A percentile compares a stretch with the other conserved stretches of the same genome.
These are phyloP conservation scores for Trichoderma asperellum DNA, from an alignment of 2,329 filamentous ascomycete genomes.

Conservation along the genomic window DNA sequence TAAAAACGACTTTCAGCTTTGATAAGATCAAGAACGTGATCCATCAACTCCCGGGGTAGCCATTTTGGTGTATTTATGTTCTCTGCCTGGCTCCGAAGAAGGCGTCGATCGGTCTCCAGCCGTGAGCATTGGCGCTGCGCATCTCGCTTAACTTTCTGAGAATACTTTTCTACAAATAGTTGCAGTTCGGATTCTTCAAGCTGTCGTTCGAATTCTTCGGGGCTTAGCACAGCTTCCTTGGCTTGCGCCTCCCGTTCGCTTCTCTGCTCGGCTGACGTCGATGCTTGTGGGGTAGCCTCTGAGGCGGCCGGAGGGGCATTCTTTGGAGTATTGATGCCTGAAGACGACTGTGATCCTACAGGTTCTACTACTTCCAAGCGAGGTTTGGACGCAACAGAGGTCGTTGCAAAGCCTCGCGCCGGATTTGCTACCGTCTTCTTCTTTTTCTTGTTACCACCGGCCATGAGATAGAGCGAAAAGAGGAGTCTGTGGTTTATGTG, in stretches of 20 bases:
- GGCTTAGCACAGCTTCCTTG: slow-evolving; percentile 61
- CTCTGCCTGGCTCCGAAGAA: slow-evolving; percentile 80
- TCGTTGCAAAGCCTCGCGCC: slow-evolving; percentile 90
- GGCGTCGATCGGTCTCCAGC: slow-evolving; percentile 81
- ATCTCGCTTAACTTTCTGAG: slow-evolving; percentile 77
- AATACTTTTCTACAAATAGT: slow-evolving; percentile 81
- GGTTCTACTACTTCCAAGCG: slow-evolving; percentile 61
- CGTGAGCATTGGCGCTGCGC: slow-evolving; percentile 74
- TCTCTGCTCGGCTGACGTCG: slow-evolving; percentile 10
- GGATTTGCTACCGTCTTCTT: slow-evolving; percentile 88
- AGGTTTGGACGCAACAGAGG: slow-evolving; percentile 83
- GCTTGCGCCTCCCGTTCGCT: neutral
- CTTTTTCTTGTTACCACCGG: slow-evolving; percentile 75
- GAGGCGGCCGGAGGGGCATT: slow-evolving; percentile 39
- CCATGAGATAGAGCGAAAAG: slow-evolving; percentile 56
- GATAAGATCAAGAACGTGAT: slow-evolving; percentile 75
- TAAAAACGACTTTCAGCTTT: slow-evolving; percentile 66
- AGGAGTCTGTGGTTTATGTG: neutral
- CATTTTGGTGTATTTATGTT: slow-evolving; percentile 73
- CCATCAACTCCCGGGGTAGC: slow-evolving; percentile 78
- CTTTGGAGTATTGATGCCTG: slow-evolving; percentile 33
- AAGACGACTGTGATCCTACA: slow-evolving; percentile 37
- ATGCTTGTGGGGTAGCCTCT: slow-evolving; percentile 34
- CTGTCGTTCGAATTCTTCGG: slow-evolving; percentile 88
- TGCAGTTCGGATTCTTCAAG: slow-evolving; percentile 91